Evolutionary conservation across 179 eudicot genomes (phyloP).

Genomic region (Drosera spatulata): DNA sequence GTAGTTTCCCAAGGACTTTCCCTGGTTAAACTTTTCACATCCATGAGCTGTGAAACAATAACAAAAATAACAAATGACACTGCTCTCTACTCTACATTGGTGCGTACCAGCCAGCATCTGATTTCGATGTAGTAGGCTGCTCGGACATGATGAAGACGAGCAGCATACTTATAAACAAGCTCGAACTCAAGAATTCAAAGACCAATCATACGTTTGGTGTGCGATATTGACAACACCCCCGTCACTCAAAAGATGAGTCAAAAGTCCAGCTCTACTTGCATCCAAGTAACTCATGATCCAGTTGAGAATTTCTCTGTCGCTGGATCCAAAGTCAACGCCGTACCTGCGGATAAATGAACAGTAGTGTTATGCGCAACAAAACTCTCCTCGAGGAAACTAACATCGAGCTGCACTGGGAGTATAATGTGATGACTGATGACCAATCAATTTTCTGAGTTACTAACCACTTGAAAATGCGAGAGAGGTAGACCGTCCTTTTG

Average conservation of each 20-base stretch:
- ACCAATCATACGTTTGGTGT: conserved; percentile 74
- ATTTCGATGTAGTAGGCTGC: too few relatives aligned
- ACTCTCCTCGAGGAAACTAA: too few relatives aligned
- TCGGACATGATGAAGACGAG: not conserved
- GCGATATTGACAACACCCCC: conserved; percentile 43
- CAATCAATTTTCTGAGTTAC: not conserved
- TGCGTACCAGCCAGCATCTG: too few relatives aligned
- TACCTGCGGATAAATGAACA: conserved; percentile 38
- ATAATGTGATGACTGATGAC: too few relatives aligned
- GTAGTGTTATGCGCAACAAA: too few relatives aligned
- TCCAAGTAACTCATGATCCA: conserved; percentile 67
- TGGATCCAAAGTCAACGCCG: conserved; percentile 50
- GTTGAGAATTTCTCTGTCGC: conserved; percentile 44
- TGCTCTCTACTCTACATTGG: too few relatives aligned
- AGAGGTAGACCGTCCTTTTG: conserved; percentile 60
- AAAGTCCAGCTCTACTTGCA: conserved; percentile 64
- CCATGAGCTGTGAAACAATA: too few relatives aligned
- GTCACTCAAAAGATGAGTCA: conserved; percentile 73
- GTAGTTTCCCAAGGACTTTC: too few relatives aligned
- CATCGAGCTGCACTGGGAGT: too few relatives aligned
- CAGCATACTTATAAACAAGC: not conserved
- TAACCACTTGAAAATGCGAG: conserved; percentile 70
- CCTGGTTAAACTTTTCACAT: too few relatives aligned
- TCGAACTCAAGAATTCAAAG: conserved; percentile 33
- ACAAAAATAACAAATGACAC: too few relatives aligned